Base-by-base conservation (phyloP, 176 grass and related monocot species). In the Cocos nucifera region DNA sequence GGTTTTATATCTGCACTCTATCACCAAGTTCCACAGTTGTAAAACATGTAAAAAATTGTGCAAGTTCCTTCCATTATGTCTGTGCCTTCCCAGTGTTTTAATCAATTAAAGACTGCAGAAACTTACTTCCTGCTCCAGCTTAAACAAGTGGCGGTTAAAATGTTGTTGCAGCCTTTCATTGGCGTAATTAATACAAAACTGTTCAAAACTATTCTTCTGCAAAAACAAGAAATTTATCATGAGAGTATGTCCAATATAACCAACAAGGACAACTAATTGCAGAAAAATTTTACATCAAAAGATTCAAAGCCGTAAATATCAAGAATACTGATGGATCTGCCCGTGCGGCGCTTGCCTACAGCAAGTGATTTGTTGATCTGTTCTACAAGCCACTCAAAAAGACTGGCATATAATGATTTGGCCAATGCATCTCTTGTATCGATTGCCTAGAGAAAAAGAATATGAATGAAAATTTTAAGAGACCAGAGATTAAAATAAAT, bases 241-340 rank as follows among this genome's bases (percentile, higher is more conserved):
- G 27, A 79, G 56, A 82, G 73, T 66, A 15, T 21, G 66, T 27
- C 44, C 52, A 57, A 35, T 2, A 73, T 30, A 53, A 57, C 58
- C 5, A 82, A 63, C 19, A 26, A 30, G 74, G 16, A 76, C 17
- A 56, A 65, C 39, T 17, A 61, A n/a, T 69, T 6, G 63, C 22
- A 67, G 56, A 69, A 72, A 24, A 74, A 54, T 14, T 70, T 56
- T 87, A 98, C 93, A 66, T 79, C 77, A 67, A 98, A 98, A 63
- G 93, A 98, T 65, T 98, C 93, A 61, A 98, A 98, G 54, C 93
- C 93, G 6, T 98, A 98, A 19, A 98, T 98, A 72, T 98, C 93
- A 71, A 98, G 87, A 80, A 98, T 98, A 70, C 84, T 88, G 64
- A 98, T 98, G 30, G 93, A 98, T 92, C 87, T 86, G 61, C 87